These are phyloP conservation scores for Xylaria longipes DNA, from an alignment of 495 filamentous ascomycete species.

Conservation along the genomic window DNA sequence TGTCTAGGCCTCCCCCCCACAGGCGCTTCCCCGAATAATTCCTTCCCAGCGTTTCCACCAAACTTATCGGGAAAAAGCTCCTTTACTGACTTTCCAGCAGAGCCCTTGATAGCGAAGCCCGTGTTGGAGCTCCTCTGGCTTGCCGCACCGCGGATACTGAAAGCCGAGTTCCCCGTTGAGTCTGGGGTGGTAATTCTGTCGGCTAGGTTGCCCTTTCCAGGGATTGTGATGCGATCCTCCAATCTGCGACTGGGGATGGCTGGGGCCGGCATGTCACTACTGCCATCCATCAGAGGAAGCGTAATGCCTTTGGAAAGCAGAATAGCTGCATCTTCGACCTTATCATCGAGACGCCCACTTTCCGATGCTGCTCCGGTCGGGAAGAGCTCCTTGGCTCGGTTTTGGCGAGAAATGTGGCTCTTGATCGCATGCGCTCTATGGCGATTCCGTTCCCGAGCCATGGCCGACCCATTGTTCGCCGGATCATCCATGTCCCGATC, in stretches of 20 bases:
- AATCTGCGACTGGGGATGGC: slow-evolving; percentile 31
- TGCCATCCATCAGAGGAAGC: slow-evolving; percentile 59
- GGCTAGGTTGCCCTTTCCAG: slow-evolving; percentile 30
- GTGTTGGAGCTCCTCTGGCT: slow-evolving; percentile 54
- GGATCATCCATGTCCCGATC: slow-evolving; percentile 55
- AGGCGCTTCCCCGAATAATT: slow-evolving; percentile 65
- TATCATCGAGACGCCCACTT: slow-evolving; percentile 67
- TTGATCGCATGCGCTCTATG: slow-evolving; percentile 54
- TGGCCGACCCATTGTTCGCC: slow-evolving; percentile 37
- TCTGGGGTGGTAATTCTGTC: slow-evolving; percentile 30
- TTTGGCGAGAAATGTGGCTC: slow-evolving; percentile 46
- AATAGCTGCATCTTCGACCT: slow-evolving; percentile 66
- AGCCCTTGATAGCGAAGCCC: slow-evolving; percentile 72
- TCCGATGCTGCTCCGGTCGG: slow-evolving; percentile 56
- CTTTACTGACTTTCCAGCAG: slow-evolving; percentile 60
- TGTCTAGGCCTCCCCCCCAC: slow-evolving; percentile 50
- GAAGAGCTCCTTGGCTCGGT: slow-evolving; percentile 68
- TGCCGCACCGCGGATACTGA: slow-evolving; percentile 70
- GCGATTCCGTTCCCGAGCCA: slow-evolving; percentile 45
- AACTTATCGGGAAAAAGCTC: slow-evolving; percentile 76
- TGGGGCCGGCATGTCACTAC: slow-evolving; percentile 35
- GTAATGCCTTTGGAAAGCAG: slow-evolving; percentile 61
- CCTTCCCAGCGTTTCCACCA: slow-evolving; percentile 69
- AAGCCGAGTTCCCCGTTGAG: slow-evolving; percentile 29
- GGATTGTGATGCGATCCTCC: slow-evolving; percentile 49